Percentiles rank a stretch among this genome's conserved stretches.
phyloP scores from a whole-genome alignment of 2,329 filamentous ascomycete species.

The Alternaria ethzedia region DNA sequence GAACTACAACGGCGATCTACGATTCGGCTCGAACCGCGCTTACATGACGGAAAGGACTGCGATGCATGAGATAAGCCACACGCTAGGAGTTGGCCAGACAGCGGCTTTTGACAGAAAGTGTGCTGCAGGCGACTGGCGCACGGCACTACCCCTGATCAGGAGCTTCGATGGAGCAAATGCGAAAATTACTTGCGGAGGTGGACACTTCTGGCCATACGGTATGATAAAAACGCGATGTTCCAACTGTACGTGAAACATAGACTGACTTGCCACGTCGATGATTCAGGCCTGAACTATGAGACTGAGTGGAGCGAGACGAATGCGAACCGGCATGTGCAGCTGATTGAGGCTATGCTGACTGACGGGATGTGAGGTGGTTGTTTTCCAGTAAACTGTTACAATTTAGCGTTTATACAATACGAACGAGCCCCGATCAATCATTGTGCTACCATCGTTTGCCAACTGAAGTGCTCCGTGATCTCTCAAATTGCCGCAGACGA shows the following conservation, averaged over 20 bases:
- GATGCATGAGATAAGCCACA: slow-evolving; percentile 46
- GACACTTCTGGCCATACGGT: slow-evolving; percentile 45
- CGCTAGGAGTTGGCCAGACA: slow-evolving; percentile 43
- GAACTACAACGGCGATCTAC: slow-evolving; percentile 44
- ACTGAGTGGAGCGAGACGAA: slow-evolving; percentile 46
- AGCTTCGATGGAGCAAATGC: slow-evolving; percentile 39
- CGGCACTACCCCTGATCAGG: slow-evolving; percentile 38
- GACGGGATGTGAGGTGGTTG: slow-evolving; percentile 34
- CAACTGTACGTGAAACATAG: neutral
- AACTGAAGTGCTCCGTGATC: neutral
- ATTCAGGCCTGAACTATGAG: slow-evolving; percentile 38
- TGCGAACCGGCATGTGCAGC: slow-evolving; percentile 41
- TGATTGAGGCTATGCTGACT: slow-evolving; percentile 42
- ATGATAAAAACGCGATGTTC: neutral
- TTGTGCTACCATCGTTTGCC: neutral
- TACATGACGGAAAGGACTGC: slow-evolving; percentile 47
- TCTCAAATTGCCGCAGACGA: neutral
- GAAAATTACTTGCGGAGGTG: slow-evolving; percentile 42
- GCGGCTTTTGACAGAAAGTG: slow-evolving; percentile 39
- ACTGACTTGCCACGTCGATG: neutral
- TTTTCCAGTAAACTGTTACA: neutral
- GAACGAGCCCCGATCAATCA: neutral
- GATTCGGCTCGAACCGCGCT: slow-evolving; percentile 40
- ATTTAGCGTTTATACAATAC: neutral
- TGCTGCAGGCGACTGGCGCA: slow-evolving; percentile 39